Base-by-base conservation (phyloP, 225 moss, liverwort and hornwort genomes). In the Lunularia cruciata region DNA sequence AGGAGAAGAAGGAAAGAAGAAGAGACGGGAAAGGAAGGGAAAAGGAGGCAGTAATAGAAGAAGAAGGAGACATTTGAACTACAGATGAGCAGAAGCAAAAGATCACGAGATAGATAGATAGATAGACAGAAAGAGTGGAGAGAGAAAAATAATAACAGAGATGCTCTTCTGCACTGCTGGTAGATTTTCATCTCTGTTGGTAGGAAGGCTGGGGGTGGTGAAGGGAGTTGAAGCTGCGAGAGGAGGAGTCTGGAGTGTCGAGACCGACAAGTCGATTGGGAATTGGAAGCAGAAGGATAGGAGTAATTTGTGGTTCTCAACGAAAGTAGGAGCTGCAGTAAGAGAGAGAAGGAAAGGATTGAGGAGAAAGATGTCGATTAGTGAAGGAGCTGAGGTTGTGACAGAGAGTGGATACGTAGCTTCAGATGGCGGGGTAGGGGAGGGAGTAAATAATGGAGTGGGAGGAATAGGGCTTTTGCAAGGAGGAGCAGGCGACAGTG, bases 351-450 rank as follows among this genome's bases (percentile, higher is more conserved):
- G 60, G 49, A 60, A 16, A 10, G 7, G 20, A n/a, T n/a, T n/a
- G 46, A 32, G 33, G 16, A 19, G 59, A 28, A 57, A 33, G n/a
- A 75, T 75, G 67, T 67, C 75, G 38, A 68, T 45, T 23, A 54
- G 23, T 38, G 67, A 48, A 20, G 67, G 51, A 37, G 65, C 42
- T 19, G 61, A 15, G 4, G 67, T 34, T 13, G 46, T 30, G 7
- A 25, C n/a, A 10, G 75, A 39, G 0, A 26, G 42, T 2, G 61
- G 58, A 27, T 42, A 26, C 30, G 39, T 3, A 42, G 56, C 36
- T 5, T 13, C 33, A 4, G 60, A 75, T 22, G 68, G 37, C 27
- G 69, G 33, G 11, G 25, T 19, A 39, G 23, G 35, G 15, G 59
- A 54, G 18, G 49, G 47, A 26, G 46, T 30, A 27, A 72, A 60